These are phyloP conservation scores for Aspergillus luchuensis DNA, from an alignment of 2,329 filamentous ascomycete species.

Conservation along the genomic window DNA sequence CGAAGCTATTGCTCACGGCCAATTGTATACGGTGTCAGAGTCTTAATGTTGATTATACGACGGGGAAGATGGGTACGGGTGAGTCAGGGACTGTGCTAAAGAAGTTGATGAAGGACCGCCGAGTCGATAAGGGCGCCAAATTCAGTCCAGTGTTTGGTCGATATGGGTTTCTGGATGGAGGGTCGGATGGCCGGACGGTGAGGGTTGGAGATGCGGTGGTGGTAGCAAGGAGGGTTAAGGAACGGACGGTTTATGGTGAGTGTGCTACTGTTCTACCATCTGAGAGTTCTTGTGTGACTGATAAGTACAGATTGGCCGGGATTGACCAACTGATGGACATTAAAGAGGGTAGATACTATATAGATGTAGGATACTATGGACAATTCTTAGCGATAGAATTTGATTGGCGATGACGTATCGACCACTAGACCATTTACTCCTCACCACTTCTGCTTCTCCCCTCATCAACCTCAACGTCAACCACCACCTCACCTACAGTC, in stretches of 20 bases:
- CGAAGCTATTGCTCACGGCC: constrained; percentile 61
- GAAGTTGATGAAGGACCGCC: constrained; percentile 68
- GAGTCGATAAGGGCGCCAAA: constrained; percentile 68
- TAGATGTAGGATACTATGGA: neutral
- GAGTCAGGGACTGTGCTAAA: constrained; percentile 66
- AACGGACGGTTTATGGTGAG: constrained; percentile 59
- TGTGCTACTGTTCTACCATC: constrained; percentile 19
- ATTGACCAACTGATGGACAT: constrained; percentile 24
- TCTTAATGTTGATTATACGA: constrained; percentile 71
- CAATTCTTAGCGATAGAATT: neutral
- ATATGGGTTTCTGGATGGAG: constrained; percentile 63
- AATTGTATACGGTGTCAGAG: constrained; percentile 71
- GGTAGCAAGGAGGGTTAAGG: constrained; percentile 53
- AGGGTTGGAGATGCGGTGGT: constrained; percentile 59
- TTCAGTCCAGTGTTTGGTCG: constrained; percentile 73
- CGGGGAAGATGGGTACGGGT: constrained; percentile 60
- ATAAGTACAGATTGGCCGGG: constrained; percentile 19
- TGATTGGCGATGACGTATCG: neutral
- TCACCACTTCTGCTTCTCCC: neutral
- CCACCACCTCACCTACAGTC: neutral
- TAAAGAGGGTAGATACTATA: neutral
- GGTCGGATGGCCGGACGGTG: constrained; percentile 43
- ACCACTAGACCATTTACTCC: neutral
- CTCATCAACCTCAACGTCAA: neutral
- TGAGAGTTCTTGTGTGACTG: constrained; percentile 3